These are phyloP conservation scores for Zalaria sp. DNA, from an alignment of 2,329 filamentous ascomycete species.

Conservation along the genomic window DNA sequence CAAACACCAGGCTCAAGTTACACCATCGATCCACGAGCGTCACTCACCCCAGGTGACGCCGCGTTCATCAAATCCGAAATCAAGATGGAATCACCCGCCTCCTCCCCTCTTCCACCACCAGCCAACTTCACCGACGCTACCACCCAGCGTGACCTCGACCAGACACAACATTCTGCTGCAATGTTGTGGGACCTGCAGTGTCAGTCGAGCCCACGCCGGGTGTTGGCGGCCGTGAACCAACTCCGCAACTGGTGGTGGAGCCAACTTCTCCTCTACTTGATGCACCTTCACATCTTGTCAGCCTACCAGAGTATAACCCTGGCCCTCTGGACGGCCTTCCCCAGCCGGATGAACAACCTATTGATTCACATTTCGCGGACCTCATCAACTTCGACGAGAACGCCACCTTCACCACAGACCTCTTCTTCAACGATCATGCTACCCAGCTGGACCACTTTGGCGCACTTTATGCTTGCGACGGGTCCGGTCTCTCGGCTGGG, in stretches of 20 bases:
- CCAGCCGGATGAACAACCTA: constrained; percentile 16
- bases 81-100: constrained; percentile 9
- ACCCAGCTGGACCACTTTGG: constrained; percentile 8
- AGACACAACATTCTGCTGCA: constrained; percentile 99
- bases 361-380: constrained; percentile 3
- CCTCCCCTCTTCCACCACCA: constrained; percentile 3
- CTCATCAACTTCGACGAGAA: constrained; percentile 5
- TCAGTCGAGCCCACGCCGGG: constrained; percentile 51
- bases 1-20: constrained; percentile 7
- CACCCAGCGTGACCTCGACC: constrained; percentile 46
- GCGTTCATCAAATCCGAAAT: constrained; percentile 11
- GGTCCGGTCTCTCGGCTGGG: constrained; percentile 5
- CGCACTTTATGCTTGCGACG: constrained; percentile 8
- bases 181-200: constrained; percentile 99
- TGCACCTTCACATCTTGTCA: constrained; percentile 16
- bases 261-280: constrained; percentile 14
- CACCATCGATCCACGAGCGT: constrained; percentile 9
- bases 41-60: constrained; percentile 9
- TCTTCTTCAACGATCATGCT: constrained; percentile 5
- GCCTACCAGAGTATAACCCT: constrained; percentile 18
- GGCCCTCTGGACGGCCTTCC: constrained; percentile 20
- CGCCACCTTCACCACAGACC: constrained; percentile 1
- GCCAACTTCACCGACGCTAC: constrained; percentile 1
- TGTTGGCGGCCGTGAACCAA: constrained; percentile 2
- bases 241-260: constrained; percentile 7